phyloP scores from a whole-genome alignment of 306 rosid species.

The Rosa persica region DNA sequence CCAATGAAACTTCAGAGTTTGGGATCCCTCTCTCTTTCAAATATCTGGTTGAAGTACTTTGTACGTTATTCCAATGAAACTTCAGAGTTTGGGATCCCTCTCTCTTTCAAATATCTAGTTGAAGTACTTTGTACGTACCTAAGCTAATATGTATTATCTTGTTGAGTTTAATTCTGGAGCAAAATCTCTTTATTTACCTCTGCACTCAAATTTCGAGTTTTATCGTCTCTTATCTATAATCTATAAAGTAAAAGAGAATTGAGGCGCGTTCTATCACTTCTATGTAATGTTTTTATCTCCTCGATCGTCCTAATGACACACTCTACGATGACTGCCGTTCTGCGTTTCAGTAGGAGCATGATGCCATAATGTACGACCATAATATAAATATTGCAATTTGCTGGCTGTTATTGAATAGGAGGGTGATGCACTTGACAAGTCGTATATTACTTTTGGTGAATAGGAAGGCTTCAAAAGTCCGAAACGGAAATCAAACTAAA shows the following conservation, averaged over 20 bases:
- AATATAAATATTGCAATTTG: too few species aligned
- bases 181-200: not conserved
- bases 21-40: not conserved
- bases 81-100: not conserved
- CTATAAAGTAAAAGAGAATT: not conserved
- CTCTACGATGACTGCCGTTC: too few species aligned
- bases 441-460: too few species aligned
- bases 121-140: not conserved
- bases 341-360: too few species aligned
- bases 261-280: not conserved
- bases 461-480: too few species aligned
- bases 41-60: too few species aligned
- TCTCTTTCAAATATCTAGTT: not conserved
- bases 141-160: not conserved
- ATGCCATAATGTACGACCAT: too few species aligned
- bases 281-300: not conserved
- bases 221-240: not conserved
- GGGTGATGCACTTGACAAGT: too few species aligned
- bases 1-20: not conserved
- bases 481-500: too few species aligned
- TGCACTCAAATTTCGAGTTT: not conserved
- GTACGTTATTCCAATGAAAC: not conserved
- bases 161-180: not conserved
- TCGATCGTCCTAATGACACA: not conserved
- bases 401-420: too few species aligned